Conservation (phyloP, 306 rosid species). For the Prunus davidiana region DNA sequence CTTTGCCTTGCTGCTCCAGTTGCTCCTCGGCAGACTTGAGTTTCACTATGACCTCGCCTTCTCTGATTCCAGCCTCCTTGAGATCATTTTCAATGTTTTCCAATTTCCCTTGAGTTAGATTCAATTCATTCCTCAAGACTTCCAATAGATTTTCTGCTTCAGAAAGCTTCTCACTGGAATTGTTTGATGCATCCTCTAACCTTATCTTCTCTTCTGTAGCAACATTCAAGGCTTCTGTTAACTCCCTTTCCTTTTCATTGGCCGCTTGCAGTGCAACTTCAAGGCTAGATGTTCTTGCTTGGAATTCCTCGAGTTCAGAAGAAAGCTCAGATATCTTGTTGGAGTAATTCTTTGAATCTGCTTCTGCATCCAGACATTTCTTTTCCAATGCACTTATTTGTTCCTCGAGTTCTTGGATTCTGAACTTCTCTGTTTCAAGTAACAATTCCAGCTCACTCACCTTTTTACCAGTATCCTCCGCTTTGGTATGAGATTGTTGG, state of each 20-base stretch:
- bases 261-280: conserved; percentile 54
- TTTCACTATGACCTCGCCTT: conserved; percentile 52
- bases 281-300: conserved; percentile 55
- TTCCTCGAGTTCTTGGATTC: conserved; percentile 92
- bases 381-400: conserved; percentile 62
- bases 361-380: conserved; percentile 53
- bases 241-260: conserved; percentile 55
- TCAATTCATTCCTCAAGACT: conserved; percentile 69
- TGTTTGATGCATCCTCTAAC: conserved; percentile 54
- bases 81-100: conserved; percentile 56
- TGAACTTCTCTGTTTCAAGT: conserved; percentile 79
- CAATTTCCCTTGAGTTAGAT: conserved; percentile 65
- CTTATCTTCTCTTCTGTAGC: conserved; percentile 60
- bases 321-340: conserved; percentile 51
- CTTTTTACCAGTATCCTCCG: conserved; percentile 60
- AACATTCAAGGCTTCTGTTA: conserved; percentile 47
- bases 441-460: conserved; percentile 77
- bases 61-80: conserved; percentile 56
- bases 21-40: conserved; percentile 68
- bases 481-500: conserved; percentile 69
- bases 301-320: conserved; percentile 74
- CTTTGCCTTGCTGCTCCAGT: conserved; percentile 48
- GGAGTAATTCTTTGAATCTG: conserved; percentile 44
- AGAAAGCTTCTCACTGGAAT: conserved; percentile 54
- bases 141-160: conserved; percentile 76